Conservation (phyloP, 208 protist genomes). For the Trypanosomatidae sp. region DNA sequence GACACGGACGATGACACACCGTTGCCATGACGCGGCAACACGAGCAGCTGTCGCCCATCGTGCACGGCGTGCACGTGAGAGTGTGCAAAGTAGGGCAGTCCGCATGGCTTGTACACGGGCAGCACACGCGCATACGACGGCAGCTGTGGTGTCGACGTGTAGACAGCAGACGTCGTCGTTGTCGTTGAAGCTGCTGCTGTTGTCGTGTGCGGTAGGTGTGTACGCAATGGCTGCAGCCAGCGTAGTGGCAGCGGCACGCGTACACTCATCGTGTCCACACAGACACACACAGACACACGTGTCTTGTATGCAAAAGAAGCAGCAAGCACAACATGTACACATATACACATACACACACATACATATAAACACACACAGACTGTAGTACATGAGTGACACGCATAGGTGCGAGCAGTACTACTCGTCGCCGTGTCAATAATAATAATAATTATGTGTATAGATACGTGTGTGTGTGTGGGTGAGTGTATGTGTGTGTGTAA, state of each 20-base stretch:
- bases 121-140: constrained; percentile 3
- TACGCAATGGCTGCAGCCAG: constrained; percentile 27
- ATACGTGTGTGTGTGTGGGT: no score
- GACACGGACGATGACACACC: not conserved
- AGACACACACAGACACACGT: constrained; percentile 9
- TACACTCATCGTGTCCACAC: constrained; percentile 14
- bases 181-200: no score
- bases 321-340: no score
- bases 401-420: no score
- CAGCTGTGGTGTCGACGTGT: not conserved
- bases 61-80: constrained; percentile 19
- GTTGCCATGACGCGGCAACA: constrained; percentile 1
- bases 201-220: no score
- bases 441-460: no score
- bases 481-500: no score
- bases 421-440: no score
- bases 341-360: no score
- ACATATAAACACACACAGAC: no score
- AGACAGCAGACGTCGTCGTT: not conserved
- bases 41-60: constrained; percentile 15
- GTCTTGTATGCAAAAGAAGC: no score
- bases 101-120: constrained; percentile 46
- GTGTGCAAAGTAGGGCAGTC: constrained; percentile 36
- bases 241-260: constrained; percentile 35
- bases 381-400: no score